phyloP scores from a whole-genome alignment of 345 rosid genomes.

The Brassica napus region DNA sequence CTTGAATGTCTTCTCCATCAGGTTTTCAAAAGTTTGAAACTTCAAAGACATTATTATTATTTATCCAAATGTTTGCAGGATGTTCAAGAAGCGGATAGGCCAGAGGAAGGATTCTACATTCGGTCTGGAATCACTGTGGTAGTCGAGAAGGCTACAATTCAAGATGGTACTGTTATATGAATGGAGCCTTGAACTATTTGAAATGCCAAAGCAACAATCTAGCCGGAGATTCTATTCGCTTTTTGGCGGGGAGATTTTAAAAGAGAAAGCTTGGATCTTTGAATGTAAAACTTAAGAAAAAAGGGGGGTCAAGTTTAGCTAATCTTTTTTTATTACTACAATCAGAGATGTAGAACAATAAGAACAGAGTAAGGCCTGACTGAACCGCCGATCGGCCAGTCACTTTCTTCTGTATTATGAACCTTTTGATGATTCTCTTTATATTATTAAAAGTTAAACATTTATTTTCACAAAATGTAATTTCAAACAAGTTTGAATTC shows the following conservation, averaged over 20 bases:
- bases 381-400: neutral
- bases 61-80: conserved; percentile 41
- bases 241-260: neutral
- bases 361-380: neutral
- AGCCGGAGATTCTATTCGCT: neutral
- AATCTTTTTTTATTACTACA: neutral
- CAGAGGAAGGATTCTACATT: conserved; percentile 78
- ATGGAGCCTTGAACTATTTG: neutral
- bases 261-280: conserved; percentile 6
- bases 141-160: conserved; percentile 56
- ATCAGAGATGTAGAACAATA: conserved; percentile 9
- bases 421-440: neutral
- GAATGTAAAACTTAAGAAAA: conserved; percentile 5
- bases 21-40: neutral
- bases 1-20: neutral
- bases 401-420: neutral
- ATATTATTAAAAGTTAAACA: neutral
- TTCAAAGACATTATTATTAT: neutral
- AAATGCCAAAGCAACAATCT: neutral
- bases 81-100: conserved; percentile 77
- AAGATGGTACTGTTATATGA: conserved; percentile 69
- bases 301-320: conserved; percentile 11
- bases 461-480: neutral
- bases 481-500: neutral
- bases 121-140: conserved; percentile 82